Conservation (phyloP, 371 early-diverging fungal species). For the Mucor plumbeus region DNA sequence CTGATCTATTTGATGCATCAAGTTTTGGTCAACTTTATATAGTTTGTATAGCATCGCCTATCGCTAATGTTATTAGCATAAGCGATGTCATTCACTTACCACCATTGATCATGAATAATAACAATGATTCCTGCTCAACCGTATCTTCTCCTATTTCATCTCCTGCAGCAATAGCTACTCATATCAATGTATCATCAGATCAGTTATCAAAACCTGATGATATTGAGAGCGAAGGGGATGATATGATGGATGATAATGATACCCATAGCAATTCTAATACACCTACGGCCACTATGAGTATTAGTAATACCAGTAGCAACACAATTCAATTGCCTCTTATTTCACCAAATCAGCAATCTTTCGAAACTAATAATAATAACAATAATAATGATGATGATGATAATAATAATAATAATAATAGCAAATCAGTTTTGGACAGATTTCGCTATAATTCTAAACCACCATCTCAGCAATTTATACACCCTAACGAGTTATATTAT, state of each 20-base stretch:
- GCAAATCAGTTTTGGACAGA: slow-evolving; percentile 1
- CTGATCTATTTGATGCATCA: slow-evolving; percentile 18
- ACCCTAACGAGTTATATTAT: slow-evolving; percentile 33
- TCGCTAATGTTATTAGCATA: not conserved
- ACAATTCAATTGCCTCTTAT: not conserved
- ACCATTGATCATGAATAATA: not conserved
- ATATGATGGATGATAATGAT: not conserved
- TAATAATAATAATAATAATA: not conserved
- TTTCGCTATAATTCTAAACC: slow-evolving; percentile 6
- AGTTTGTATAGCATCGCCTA: slow-evolving; percentile 21
- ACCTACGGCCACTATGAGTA: not conserved
- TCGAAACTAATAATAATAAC: not conserved
- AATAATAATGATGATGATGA: too few relatives aligned
- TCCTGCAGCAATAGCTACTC: not conserved
- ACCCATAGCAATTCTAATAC: not conserved
- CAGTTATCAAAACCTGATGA: not conserved
- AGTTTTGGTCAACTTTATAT: slow-evolving; percentile 20
- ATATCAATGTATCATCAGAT: not conserved
- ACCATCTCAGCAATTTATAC: slow-evolving; percentile 14
- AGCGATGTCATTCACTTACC: slow-evolving; percentile 2
- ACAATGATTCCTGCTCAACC: slow-evolving; percentile 2
- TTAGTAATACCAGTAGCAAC: not conserved
- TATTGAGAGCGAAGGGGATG: not conserved
- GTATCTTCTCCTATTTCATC: slow-evolving; percentile 4
- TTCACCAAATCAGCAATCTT: not conserved